phyloP scores from a whole-genome alignment of 106 monocot species.

The Gastrodia elata region DNA sequence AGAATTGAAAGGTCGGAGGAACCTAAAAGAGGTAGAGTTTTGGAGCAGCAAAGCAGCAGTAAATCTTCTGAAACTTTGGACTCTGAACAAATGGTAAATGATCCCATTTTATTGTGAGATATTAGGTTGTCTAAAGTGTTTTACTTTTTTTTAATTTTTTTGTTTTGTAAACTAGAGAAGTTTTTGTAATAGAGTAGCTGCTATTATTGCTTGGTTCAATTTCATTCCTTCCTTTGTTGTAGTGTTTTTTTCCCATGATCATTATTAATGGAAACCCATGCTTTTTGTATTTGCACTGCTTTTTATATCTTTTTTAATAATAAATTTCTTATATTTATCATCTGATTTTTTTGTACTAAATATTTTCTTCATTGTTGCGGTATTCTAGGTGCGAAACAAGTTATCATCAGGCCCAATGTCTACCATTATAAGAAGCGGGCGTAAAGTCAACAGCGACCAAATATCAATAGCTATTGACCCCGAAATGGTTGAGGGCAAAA shows the following conservation, averaged over 20 bases:
- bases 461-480: slow-evolving; percentile 70
- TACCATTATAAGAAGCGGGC: slow-evolving; percentile 50
- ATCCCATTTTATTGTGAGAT: slow-evolving; percentile 1
- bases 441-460: slow-evolving; percentile 84
- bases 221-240: background rate
- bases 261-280: background rate
- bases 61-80: slow-evolving; percentile 43
- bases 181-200: background rate
- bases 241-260: background rate
- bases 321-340: background rate
- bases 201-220: background rate
- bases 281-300: background rate
- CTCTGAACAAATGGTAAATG: slow-evolving; percentile 61
- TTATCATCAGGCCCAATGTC: slow-evolving; percentile 23
- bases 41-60: slow-evolving; percentile 18
- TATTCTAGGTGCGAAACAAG: slow-evolving; percentile 35
- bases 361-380: background rate
- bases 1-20: slow-evolving; percentile 40
- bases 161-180: background rate
- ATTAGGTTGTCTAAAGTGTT: background rate
- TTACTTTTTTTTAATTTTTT: background rate
- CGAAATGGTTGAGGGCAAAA: slow-evolving; percentile 30
- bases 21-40: slow-evolving; percentile 19
- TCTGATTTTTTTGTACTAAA: background rate
- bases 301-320: background rate